Evolutionary conservation across 148 eudicot species (phyloP).

Genomic region (Drosera capensis): DNA sequence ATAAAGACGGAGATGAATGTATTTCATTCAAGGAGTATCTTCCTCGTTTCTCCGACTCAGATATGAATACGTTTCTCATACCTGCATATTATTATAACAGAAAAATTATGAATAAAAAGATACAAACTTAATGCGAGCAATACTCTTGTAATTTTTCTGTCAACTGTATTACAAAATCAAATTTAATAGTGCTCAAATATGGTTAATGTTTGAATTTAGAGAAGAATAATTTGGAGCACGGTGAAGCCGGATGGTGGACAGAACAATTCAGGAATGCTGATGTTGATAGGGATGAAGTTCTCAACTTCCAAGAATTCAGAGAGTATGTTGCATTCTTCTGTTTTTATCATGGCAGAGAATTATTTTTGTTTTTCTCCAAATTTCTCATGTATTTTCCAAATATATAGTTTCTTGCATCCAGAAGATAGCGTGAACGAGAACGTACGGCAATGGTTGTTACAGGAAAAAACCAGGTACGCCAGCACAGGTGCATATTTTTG

Average conservation of each 20-base stretch:
- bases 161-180: neutral
- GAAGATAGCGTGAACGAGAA: slow-evolving; percentile 19
- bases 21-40: slow-evolving; percentile 24
- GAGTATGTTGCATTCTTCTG: slow-evolving; percentile 24
- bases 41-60: slow-evolving; percentile 15
- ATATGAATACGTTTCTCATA: slow-evolving; percentile 12
- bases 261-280: slow-evolving; percentile 35
- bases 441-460: slow-evolving; percentile 23
- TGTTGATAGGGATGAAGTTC: slow-evolving; percentile 14
- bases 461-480: slow-evolving; percentile 23
- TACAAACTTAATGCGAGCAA: neutral
- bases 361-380: neutral
- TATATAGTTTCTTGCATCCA: slow-evolving; percentile 27
- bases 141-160: neutral
- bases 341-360: neutral
- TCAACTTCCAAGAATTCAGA: slow-evolving; percentile 20
- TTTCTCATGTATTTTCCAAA: neutral
- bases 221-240: slow-evolving; percentile 18
- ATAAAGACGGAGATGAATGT: slow-evolving; percentile 17
- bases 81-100: neutral
- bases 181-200: neutral
- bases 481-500: neutral
- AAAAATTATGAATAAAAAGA: neutral
- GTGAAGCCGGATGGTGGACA: slow-evolving; percentile 43
- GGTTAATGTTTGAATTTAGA: slow-evolving; percentile 6